Conservation (phyloP, 768 basidiomycete species). For the Tricholoma terreum region DNA sequence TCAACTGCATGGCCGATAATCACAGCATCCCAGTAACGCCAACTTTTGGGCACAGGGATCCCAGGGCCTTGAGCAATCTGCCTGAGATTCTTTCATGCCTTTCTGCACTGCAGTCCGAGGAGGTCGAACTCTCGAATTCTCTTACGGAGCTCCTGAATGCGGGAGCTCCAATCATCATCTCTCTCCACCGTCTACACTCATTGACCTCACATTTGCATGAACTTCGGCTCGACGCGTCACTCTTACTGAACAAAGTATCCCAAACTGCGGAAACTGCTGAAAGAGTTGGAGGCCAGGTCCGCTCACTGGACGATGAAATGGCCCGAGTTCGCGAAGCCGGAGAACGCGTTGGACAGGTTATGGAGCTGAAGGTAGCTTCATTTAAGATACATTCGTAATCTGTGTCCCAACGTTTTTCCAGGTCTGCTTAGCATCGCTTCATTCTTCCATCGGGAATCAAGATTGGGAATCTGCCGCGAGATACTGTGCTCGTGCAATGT, state of each 20-base stretch:
- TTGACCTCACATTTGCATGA: constrained; percentile 62
- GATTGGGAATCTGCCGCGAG: constrained; percentile 97
- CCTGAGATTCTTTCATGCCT: constrained; percentile 73
- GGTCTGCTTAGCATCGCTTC: constrained; percentile 40
- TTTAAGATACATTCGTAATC: background rate
- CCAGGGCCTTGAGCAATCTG: constrained; percentile 53
- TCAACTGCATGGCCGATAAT: no score
- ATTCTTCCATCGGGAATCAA: constrained; percentile 77
- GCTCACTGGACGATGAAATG: constrained; percentile 91
- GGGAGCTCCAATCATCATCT: constrained; percentile 58
- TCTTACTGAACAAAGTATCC: constrained; percentile 57
- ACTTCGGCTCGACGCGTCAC: constrained; percentile 53
- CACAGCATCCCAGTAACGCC: no score
- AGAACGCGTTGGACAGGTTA: constrained; percentile 90
- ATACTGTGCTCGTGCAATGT: constrained; percentile 89
- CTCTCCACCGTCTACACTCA: constrained; percentile 58
- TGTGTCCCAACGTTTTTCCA: constrained; percentile 16
- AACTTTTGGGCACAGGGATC: constrained; percentile 18
- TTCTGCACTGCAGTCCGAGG: constrained; percentile 72
- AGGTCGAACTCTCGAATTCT: constrained; percentile 70
- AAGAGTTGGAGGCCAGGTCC: constrained; percentile 88
- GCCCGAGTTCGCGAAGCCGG: constrained; percentile 81
- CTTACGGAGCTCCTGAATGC: constrained; percentile 70
- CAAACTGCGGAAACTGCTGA: constrained; percentile 79
- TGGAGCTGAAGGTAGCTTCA: constrained; percentile 84